phyloP scores from a whole-genome alignment of 169 alveolate genomes.

The Eimeria falciformis region DNA sequence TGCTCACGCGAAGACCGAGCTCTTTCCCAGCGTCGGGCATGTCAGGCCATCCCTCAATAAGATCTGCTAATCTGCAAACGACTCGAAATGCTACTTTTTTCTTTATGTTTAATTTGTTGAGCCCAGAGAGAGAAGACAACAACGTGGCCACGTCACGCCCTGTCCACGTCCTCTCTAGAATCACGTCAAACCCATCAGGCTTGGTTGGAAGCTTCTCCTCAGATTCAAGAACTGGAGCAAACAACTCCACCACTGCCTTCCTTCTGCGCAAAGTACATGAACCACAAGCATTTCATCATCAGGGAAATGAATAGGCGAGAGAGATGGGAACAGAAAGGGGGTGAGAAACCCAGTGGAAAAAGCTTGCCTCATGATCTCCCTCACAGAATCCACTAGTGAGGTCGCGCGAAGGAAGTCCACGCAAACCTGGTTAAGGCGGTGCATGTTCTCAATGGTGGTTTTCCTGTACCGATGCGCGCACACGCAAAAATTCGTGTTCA shows the following conservation, averaged over 20 bases:
- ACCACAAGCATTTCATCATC: background rate
- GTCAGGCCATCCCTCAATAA: slow-evolving; percentile 67
- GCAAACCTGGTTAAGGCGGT: slow-evolving; percentile 2
- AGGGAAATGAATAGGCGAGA: background rate
- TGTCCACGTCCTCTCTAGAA: slow-evolving; percentile 59
- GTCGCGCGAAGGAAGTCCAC: slow-evolving; percentile 36
- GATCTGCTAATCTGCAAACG: slow-evolving; percentile 56
- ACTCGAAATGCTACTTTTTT: slow-evolving; percentile 63
- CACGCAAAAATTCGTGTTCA: background rate
- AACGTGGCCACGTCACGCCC: slow-evolving; percentile 40
- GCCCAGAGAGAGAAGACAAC: slow-evolving; percentile 12
- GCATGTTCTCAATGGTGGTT: slow-evolving; percentile 25
- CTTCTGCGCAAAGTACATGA: background rate
- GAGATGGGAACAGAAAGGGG: background rate
- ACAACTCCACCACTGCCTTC: slow-evolving; percentile 36
- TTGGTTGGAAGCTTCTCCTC: slow-evolving; percentile 15
- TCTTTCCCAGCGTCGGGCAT: slow-evolving; percentile 47
- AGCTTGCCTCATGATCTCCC: slow-evolving; percentile 43
- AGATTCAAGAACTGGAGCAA: slow-evolving; percentile 6
- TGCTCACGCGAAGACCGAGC: slow-evolving; percentile 26
- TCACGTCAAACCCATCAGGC: slow-evolving; percentile 55
- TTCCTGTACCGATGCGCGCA: background rate
- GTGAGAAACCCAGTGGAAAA: background rate
- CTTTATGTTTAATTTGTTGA: slow-evolving; percentile 24
- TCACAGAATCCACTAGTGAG: slow-evolving; percentile 1